Evolutionary conservation across 768 basidiomycete genomes (phyloP), one percentile per base, ranked within the genome.

Genomic region (Lactarius tabidus): DNA sequence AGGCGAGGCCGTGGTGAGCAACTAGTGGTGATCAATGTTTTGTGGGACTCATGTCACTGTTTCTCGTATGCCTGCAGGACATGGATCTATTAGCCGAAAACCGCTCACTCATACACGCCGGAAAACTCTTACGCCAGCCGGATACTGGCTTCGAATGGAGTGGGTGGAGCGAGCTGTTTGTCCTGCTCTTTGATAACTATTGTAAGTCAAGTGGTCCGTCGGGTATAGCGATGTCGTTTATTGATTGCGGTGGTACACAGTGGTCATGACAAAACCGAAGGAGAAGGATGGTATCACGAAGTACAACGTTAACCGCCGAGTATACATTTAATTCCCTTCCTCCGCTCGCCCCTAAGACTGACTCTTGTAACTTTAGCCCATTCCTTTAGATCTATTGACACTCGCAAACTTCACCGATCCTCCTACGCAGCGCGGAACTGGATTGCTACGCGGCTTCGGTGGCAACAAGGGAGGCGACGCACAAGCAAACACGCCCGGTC

Each of bases 111-210:
- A 87, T 98, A 36, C 86, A 95, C 71, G 85, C 89, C 1, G 89
- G 94, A 7, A 92, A 87, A 69, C 78, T 98, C 31, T 81, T 90
- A 59, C 84, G 94, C 57, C 93, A 95, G 70, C 91, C 93, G 17
- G 95, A 97, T 65, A 87, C 88, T 35, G 92, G 91, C 15, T 85
- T 94, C 68, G 89, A 90, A 74, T 91, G 88, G 87, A 92, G 84
- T 67, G 91, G 89, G 48, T 96, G 93, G 92, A 87, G 85, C 52
- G 95, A 98, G 75, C 81, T 96, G 8, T 90, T 88, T 67, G 89
- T 96, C 9, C 80, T 98, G 60, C 79, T 99, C 3, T 97, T 99
- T 70, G 97, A 99, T 75, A 94, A 98, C 71, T 99, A 98, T 71
- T 75, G 94, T 93, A 65, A 75, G 91, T 77, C 38, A 2, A 35